Percentiles rank a stretch among this genome's conserved stretches.
These are phyloP conservation scores for Sporisorium iseilematis-ciliati DNA, from an alignment of 1,284 basidiomycete species.

Conservation along the genomic window DNA sequence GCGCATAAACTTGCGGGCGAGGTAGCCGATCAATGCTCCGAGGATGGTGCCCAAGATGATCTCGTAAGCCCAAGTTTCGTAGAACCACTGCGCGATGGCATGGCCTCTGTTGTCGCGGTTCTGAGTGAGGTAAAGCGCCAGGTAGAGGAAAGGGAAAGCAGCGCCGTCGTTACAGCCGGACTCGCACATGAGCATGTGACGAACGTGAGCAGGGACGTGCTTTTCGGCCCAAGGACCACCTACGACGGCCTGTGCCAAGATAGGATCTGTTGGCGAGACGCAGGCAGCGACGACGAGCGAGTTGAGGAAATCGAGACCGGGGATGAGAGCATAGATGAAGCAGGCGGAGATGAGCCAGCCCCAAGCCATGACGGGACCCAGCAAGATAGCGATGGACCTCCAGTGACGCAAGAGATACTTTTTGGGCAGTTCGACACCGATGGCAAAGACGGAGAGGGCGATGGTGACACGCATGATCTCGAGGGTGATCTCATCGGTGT, in stretches of 20 bases:
- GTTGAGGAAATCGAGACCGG: constrained; percentile 58
- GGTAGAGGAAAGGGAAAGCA: constrained; percentile 95
- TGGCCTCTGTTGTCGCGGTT: constrained; percentile 76
- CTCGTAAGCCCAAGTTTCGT: constrained; percentile 76
- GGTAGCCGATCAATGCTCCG: constrained; percentile 82
- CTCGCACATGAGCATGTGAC: constrained; percentile 91
- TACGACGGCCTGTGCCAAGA: constrained; percentile 76
- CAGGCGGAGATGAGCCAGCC: constrained; percentile 84
- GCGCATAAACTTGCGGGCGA: constrained; percentile 92
- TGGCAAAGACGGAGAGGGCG: constrained; percentile 96
- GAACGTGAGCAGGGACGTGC: constrained; percentile 94
- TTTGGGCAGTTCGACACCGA: constrained; percentile 78
- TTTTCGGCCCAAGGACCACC: constrained; percentile 99
- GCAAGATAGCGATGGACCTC: constrained; percentile 85
- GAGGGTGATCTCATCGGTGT: constrained; percentile 75
- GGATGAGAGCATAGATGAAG: constrained; percentile 65
- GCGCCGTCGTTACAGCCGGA: constrained; percentile 81
- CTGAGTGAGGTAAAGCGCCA: constrained; percentile 88
- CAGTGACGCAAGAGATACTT: constrained; percentile 89
- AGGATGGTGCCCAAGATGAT: constrained; percentile 84
- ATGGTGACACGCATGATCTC: constrained; percentile 96
- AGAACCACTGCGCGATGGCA: constrained; percentile 72
- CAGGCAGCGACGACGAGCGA: constrained; percentile 79
- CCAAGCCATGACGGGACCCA: constrained; percentile 88
- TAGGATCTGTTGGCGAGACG: constrained; percentile 94